Evolutionary conservation across 306 rosid genomes (phyloP).

Genomic region (Cucurbita argyrosperma): DNA sequence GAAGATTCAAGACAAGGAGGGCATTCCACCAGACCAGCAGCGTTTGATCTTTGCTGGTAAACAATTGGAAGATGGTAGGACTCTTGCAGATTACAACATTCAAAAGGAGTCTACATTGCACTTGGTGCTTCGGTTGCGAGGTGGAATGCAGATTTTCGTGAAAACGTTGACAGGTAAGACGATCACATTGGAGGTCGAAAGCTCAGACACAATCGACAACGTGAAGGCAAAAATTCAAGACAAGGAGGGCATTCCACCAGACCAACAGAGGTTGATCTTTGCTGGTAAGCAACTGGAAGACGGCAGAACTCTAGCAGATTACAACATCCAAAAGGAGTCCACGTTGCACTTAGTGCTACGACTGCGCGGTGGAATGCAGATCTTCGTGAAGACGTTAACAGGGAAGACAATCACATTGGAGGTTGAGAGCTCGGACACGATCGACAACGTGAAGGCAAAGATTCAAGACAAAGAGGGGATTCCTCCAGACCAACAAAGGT

Average conservation of each 20-base stretch:
- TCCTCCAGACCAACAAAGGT: background rate
- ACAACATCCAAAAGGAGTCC: background rate
- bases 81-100: background rate
- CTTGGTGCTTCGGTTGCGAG: background rate
- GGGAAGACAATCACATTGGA: slow-evolving; percentile 20
- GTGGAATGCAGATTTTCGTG: slow-evolving; percentile 19
- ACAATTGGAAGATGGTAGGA: background rate
- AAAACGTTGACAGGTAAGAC: slow-evolving; percentile 17
- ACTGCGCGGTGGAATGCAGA: slow-evolving; percentile 13
- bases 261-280: background rate
- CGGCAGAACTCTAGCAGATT: background rate
- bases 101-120: background rate
- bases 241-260: background rate
- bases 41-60: background rate
- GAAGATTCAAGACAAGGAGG: background rate
- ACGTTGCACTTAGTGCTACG: background rate
- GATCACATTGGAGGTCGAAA: slow-evolving; percentile 18
- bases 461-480: background rate
- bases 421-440: slow-evolving; percentile 16
- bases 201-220: slow-evolving; percentile 7
- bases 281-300: slow-evolving; percentile 3
- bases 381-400: slow-evolving; percentile 15
- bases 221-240: background rate
- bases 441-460: background rate
- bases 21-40: background rate